A percentile compares a stretch with the other conserved stretches of the same genome.
Evolutionary conservation across 2,329 filamentous ascomycete species (phyloP).

Genomic region (Chrysoporthe deuterocubensis): DNA sequence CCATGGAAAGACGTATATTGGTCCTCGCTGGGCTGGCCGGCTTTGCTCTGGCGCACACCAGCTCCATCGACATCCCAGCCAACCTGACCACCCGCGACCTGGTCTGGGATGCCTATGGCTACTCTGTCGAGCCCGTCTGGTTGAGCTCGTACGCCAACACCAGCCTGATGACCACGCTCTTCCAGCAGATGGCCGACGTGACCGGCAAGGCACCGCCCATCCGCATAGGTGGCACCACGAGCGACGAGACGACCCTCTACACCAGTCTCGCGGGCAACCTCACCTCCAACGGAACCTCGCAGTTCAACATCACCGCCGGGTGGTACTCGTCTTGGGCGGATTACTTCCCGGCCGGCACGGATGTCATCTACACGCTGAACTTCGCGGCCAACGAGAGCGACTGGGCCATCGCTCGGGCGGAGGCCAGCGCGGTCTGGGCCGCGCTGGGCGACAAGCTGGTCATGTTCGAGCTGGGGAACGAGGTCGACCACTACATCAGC

Average conservation of each 20-base stretch:
- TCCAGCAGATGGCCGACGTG: constrained; percentile 35
- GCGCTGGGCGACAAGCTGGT: constrained; percentile 37
- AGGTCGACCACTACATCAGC: constrained; percentile 43
- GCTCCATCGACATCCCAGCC: constrained; percentile 33
- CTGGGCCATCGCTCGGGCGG: constrained; percentile 26
- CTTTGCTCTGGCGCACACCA: constrained; percentile 16
- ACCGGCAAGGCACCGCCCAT: constrained; percentile 39
- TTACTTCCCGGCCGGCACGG: constrained; percentile 40
- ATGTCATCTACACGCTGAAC: constrained; percentile 41
- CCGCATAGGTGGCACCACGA: constrained; percentile 41
- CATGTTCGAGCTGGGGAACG: constrained; percentile 42
- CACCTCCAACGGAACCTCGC: constrained; percentile 33
- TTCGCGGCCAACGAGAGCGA: constrained; percentile 35
- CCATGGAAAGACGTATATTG: background rate
- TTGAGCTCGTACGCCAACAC: constrained; percentile 38
- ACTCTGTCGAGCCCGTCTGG: constrained; percentile 42
- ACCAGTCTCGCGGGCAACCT: constrained; percentile 35
- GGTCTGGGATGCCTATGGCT: constrained; percentile 38
- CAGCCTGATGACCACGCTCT: constrained; percentile 35
- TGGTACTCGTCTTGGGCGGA: constrained; percentile 39
- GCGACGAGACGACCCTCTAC: constrained; percentile 39
- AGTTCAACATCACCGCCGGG: constrained; percentile 40
- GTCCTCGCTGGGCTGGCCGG: constrained; percentile 14
- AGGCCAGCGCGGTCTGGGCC: constrained; percentile 37
- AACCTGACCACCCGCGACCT: constrained; percentile 35